Evolutionary conservation across 768 basidiomycete genomes (phyloP).

Genomic region (Kwoniella sp.): DNA sequence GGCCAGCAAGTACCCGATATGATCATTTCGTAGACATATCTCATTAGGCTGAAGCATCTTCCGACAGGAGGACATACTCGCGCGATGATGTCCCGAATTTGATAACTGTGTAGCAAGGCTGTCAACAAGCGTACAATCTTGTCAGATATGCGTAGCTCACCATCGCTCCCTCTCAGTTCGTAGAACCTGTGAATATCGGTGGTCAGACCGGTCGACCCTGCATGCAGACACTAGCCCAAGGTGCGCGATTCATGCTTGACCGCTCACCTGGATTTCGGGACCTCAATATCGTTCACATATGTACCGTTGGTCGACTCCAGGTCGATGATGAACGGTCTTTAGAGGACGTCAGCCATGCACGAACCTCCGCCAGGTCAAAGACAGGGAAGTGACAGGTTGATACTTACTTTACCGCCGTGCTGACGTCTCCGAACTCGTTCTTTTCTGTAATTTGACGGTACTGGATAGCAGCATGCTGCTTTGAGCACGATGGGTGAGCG

Average conservation of each 20-base stretch:
- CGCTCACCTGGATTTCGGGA: conserved; percentile 75
- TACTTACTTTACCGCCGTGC: conserved; percentile 76
- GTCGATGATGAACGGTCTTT: conserved; percentile 97
- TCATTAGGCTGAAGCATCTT: conserved; percentile 42
- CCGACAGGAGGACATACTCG: conserved; percentile 50
- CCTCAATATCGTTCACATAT: conserved; percentile 75
- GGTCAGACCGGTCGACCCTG: conserved; percentile 1
- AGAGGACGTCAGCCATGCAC: too few relatives aligned
- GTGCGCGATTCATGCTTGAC: too few relatives aligned
- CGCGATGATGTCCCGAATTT: conserved; percentile 53
- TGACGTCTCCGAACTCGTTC: conserved; percentile 77
- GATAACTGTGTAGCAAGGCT: conserved; percentile 40
- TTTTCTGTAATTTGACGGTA: conserved; percentile 83
- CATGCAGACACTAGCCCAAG: background rate
- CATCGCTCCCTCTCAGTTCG: conserved; percentile 43
- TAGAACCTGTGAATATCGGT: conserved; percentile 36
- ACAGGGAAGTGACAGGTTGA: too few relatives aligned
- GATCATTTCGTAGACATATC: too few relatives aligned
- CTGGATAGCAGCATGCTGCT: conserved; percentile 96
- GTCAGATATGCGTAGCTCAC: conserved; percentile 14
- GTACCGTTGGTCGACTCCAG: conserved; percentile 98
- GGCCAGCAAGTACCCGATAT: too few relatives aligned
- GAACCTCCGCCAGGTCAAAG: too few relatives aligned
- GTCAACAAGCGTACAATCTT: background rate
- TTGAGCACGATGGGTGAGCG: conserved; percentile 95